These are phyloP conservation scores for Elongisporangium senticosum DNA, from an alignment of 352 stramenopile genomes.

Conservation along the genomic window DNA sequence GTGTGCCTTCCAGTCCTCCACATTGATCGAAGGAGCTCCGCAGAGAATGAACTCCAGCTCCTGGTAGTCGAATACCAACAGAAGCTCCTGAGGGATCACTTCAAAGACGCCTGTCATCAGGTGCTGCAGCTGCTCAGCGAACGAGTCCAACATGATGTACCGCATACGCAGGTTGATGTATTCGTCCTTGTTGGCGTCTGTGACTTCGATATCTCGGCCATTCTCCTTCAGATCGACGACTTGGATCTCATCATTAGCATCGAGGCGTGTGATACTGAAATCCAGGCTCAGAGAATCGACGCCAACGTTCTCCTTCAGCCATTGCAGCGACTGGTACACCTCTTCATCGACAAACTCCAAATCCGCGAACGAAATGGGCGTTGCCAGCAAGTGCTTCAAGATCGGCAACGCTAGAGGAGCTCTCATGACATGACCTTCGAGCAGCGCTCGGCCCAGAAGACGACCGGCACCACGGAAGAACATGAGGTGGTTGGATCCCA, in stretches of 20 bases:
- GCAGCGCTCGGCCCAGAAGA: constrained; percentile 90
- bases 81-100: constrained; percentile 81
- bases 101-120: constrained; percentile 90
- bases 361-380: constrained; percentile 66
- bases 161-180: constrained; percentile 91
- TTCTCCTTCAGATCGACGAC: constrained; percentile 60
- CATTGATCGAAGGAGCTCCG: constrained; percentile 47
- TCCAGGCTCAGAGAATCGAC: constrained; percentile 46
- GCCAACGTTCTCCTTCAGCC: constrained; percentile 55
- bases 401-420: constrained; percentile 60
- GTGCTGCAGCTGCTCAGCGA: constrained; percentile 86
- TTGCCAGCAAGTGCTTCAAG: constrained; percentile 50
- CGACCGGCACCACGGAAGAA: constrained; percentile 93
- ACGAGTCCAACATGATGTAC: constrained; percentile 90
- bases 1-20: constrained; percentile 49
- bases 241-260: constrained; percentile 39
- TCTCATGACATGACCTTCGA: constrained; percentile 88
- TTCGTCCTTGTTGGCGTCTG: constrained; percentile 92
- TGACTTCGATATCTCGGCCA: constrained; percentile 50
- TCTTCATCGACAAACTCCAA: constrained; percentile 72
- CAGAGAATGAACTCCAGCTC: constrained; percentile 54
- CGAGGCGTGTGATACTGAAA: constrained; percentile 55
- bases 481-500: constrained; percentile 83
- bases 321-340: constrained; percentile 49
- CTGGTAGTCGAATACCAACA: constrained; percentile 54